phyloP scores from a whole-genome alignment of 768 basidiomycete species.

The Russula abietina region DNA sequence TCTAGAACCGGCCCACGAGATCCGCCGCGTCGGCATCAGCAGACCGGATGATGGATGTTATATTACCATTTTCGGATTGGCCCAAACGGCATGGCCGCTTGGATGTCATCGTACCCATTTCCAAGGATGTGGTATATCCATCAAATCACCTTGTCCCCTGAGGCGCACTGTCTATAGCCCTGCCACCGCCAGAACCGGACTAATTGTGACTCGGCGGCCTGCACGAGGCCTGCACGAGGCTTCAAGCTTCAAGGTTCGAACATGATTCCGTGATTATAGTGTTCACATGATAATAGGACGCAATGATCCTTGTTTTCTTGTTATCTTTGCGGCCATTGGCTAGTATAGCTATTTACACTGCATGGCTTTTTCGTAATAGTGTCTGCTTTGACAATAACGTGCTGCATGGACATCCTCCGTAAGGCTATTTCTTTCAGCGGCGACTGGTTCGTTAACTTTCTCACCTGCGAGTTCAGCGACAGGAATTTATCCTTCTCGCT shows the following conservation, averaged over 20 bases:
- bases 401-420: neutral
- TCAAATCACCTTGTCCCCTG: neutral
- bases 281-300: neutral
- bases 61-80: neutral
- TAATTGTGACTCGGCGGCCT: neutral
- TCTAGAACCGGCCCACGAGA: too few species aligned
- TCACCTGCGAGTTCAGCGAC: too few species aligned
- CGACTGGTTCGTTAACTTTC: neutral
- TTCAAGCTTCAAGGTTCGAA: neutral
- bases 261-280: neutral
- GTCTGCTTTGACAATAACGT: neutral
- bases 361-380: neutral
- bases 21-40: neutral
- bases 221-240: slow-evolving; percentile 1
- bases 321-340: neutral
- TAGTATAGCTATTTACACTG: neutral
- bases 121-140: neutral
- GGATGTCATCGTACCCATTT: neutral
- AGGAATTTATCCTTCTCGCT: neutral
- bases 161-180: neutral
- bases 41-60: neutral
- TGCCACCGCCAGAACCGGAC: neutral
- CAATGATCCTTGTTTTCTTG: neutral
- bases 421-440: neutral
- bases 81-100: neutral